Evolutionary conservation across 2,329 filamentous ascomycete species (phyloP).

Genomic region (Aureobasidium sp.): DNA sequence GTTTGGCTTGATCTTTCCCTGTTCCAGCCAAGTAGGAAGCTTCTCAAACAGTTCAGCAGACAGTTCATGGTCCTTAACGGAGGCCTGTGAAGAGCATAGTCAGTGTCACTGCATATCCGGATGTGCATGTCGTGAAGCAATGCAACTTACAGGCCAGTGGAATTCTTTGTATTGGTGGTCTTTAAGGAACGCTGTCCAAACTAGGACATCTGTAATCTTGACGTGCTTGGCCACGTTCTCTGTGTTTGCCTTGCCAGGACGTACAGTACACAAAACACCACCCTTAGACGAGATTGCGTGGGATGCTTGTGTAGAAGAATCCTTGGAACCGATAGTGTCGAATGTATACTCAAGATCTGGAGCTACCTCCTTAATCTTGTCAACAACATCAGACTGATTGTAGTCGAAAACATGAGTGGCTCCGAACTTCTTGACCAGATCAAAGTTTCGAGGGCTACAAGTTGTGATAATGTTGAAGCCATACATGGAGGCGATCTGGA

Average conservation of each 20-base stretch:
- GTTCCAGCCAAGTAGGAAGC: background rate
- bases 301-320: background rate
- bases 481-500: conserved; percentile 21
- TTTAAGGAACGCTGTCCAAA: conserved; percentile 7
- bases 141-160: background rate
- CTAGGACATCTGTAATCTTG: conserved; percentile 3
- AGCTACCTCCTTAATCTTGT: conserved; percentile 42
- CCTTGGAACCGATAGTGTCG: conserved; percentile 29
- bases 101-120: background rate
- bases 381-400: conserved; percentile 36
- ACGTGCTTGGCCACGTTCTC: background rate
- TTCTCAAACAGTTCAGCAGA: conserved; percentile 3
- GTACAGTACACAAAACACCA: background rate
- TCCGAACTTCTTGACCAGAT: conserved; percentile 41
- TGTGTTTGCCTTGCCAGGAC: conserved; percentile 7
- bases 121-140: background rate
- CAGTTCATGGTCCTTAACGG: background rate
- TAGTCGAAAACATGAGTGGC: conserved; percentile 47
- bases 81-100: background rate
- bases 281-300: background rate
- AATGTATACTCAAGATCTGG: conserved; percentile 40
- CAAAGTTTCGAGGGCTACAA: conserved; percentile 43
- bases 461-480: conserved; percentile 40
- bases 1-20: conserved; percentile 1
- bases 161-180: conserved; percentile 1